Evolutionary conservation across 2,329 filamentous ascomycete genomes (phyloP).

Genomic region (Aspergillus texensis): DNA sequence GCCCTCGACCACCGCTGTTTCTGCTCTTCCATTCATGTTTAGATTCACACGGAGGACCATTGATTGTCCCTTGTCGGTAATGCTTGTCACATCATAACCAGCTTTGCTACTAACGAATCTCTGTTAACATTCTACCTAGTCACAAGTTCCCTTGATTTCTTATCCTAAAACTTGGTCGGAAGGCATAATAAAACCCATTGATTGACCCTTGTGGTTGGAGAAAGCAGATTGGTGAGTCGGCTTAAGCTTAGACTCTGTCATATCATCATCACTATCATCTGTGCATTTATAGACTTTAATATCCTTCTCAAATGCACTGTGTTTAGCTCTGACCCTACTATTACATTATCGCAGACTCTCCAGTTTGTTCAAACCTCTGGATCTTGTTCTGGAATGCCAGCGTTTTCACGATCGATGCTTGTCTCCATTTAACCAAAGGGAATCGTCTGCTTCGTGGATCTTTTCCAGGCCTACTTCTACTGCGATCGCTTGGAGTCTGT

Average conservation of each 20-base stretch:
- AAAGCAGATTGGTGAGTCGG: background rate
- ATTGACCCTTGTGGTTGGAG: background rate
- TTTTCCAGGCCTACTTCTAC: background rate
- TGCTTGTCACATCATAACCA: background rate
- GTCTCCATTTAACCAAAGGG: background rate
- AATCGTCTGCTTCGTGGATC: background rate
- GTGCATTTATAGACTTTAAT: background rate
- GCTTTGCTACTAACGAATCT: background rate
- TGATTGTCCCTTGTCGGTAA: background rate
- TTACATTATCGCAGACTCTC: background rate
- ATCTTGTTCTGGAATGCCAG: background rate
- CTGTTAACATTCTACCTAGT: background rate
- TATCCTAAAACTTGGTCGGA: background rate
- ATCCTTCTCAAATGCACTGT: background rate
- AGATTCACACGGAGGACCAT: background rate
- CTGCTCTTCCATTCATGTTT: background rate
- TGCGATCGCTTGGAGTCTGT: background rate
- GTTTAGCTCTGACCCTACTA: background rate
- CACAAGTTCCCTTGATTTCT: no score
- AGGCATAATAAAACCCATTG: background rate
- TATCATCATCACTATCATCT: background rate
- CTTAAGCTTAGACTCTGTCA: background rate
- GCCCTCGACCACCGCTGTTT: constrained; percentile 4
- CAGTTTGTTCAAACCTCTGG: background rate
- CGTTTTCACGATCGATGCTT: background rate